phyloP scores from a whole-genome alignment of 139 green algal genomes.

The Micractinium conductrix region DNA sequence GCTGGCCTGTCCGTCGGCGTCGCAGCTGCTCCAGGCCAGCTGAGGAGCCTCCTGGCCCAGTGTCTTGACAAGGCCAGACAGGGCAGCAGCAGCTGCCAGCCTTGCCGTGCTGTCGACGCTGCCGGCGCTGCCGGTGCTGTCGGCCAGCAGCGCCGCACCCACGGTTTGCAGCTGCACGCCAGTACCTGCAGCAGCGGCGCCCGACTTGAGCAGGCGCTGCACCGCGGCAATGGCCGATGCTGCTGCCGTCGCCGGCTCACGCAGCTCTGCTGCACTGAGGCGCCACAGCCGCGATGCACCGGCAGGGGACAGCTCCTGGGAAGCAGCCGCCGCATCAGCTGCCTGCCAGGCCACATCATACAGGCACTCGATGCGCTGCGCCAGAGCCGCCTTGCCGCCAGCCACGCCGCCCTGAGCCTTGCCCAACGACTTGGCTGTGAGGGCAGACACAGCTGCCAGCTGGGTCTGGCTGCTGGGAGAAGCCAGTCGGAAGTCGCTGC shows the following conservation, averaged over 20 bases:
- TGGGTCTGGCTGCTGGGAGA: not conserved
- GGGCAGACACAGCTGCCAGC: conserved; percentile 43
- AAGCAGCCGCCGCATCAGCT: not conserved
- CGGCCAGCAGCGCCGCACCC: conserved; percentile 17
- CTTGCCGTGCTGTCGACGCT: too few species aligned
- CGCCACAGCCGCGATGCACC: not conserved
- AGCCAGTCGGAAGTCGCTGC: conserved; percentile 61
- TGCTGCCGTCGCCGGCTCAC: conserved; percentile 4
- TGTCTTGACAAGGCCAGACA: conserved; percentile 36
- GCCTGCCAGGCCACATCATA: conserved; percentile 33
- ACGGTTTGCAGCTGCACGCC: conserved; percentile 31
- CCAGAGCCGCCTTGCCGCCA: not conserved
- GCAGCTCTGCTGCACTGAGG: not conserved
- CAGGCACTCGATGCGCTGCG: conserved; percentile 24
- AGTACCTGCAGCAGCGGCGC: not conserved
- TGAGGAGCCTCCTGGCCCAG: conserved; percentile 37
- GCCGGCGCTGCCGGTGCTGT: not conserved
- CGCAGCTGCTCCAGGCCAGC: conserved; percentile 26
- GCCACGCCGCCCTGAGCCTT: not conserved
- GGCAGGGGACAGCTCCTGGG: too few species aligned
- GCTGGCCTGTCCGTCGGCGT: not conserved
- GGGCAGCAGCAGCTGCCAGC: not conserved
- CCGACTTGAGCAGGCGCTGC: conserved; percentile 27
- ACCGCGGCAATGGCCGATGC: conserved; percentile 35
- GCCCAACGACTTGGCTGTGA: conserved; percentile 51